A percentile compares a stretch with the other conserved stretches of the same genome.
These are phyloP conservation scores for Xylaria sp. DNA, from an alignment of 495 filamentous ascomycete species.

Conservation along the genomic window DNA sequence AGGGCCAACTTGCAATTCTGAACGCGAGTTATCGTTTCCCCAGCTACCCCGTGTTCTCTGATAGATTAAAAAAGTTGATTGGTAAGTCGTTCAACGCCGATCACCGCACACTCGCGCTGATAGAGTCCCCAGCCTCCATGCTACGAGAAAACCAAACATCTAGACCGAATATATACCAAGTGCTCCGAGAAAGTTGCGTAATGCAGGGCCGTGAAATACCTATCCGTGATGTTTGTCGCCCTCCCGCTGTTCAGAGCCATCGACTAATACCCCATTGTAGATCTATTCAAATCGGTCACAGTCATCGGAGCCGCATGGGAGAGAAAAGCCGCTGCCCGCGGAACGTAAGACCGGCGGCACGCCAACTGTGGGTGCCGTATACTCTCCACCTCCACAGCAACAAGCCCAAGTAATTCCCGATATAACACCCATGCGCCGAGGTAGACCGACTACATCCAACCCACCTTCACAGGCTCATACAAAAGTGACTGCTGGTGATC, in stretches of 20 bases:
- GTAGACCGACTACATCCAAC: constrained; percentile 69
- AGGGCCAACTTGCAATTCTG: constrained; percentile 96
- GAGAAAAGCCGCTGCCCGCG: constrained; percentile 30
- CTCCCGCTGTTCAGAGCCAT: background rate
- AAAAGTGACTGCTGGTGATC: constrained; percentile 75
- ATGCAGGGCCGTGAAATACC: constrained; percentile 91
- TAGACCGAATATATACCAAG: constrained; percentile 93
- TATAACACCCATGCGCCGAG: constrained; percentile 92
- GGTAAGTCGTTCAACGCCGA: constrained; percentile 59
- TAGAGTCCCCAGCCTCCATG: constrained; percentile 74
- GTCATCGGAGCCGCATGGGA: constrained; percentile 41
- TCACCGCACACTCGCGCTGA: constrained; percentile 41
- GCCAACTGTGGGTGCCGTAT: constrained; percentile 72
- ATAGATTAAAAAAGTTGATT: constrained; percentile 88
- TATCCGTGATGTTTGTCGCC: constrained; percentile 81
- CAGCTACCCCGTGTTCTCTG: constrained; percentile 84
- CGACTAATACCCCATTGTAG: constrained; percentile 52
- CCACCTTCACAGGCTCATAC: constrained; percentile 53
- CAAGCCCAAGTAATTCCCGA: constrained; percentile 81
- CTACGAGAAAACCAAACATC: constrained; percentile 81
- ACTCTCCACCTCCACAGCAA: constrained; percentile 70
- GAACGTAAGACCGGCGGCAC: constrained; percentile 49
- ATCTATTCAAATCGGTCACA: constrained; percentile 78
- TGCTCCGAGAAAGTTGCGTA: constrained; percentile 79
- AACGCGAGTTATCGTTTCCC: constrained; percentile 97